phyloP scores from a whole-genome alignment of 2,329 filamentous ascomycete species.

The Talaromyces sp. region DNA sequence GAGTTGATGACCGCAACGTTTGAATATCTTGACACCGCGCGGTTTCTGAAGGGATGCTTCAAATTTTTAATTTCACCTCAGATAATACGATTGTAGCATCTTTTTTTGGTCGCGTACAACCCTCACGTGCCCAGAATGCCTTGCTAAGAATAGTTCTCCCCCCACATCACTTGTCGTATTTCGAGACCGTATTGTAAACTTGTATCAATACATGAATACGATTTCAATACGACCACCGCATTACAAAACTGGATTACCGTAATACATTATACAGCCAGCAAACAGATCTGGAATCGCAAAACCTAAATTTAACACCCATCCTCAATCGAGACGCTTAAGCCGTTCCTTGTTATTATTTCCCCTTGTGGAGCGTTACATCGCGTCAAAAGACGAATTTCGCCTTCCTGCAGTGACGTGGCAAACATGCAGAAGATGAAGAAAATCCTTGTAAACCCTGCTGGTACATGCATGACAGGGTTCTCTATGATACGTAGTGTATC shows the following conservation, averaged over 20 bases:
- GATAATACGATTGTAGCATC: neutral
- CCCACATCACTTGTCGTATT: neutral
- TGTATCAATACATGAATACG: neutral
- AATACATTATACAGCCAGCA: neutral
- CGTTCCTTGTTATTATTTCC: neutral
- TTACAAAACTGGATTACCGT: neutral
- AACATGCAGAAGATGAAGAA: neutral
- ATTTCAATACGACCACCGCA: neutral
- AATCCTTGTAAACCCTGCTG: neutral
- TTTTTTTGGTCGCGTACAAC: neutral
- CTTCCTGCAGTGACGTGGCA: neutral
- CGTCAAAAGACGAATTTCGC: neutral
- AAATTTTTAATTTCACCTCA: neutral
- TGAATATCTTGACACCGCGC: neutral
- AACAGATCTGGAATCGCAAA: neutral
- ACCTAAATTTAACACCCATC: slow-evolving; percentile 8
- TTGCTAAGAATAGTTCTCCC: neutral
- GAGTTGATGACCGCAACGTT: neutral
- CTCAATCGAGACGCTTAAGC: neutral
- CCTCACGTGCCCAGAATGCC: neutral
- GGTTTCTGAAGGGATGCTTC: no score
- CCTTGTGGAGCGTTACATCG: slow-evolving; percentile 11
- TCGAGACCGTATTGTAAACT: neutral
- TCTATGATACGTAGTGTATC: neutral
- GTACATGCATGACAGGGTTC: neutral